Evolutionary conservation across 2,329 filamentous ascomycete genomes (phyloP), one percentile per base, ranked within the genome.

Genomic region (Paracorniculantispora psalliotae): DNA sequence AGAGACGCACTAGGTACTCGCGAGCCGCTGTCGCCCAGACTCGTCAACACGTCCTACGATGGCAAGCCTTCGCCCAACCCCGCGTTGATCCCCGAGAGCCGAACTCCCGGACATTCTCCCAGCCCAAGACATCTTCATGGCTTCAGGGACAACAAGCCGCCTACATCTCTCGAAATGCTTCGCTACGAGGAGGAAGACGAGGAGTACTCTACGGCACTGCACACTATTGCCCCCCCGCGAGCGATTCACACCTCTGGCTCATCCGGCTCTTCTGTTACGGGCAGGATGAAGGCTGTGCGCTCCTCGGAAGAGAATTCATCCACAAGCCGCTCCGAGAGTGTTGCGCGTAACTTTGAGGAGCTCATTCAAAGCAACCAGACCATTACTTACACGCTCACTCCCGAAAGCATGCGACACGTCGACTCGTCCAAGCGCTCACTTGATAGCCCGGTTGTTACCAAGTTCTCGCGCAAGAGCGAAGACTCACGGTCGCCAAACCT

Each of bases 301-400:
- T 81, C 77, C 4, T 87, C 85, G 0, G 84, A 88, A 63, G 85
- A 87, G 17, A 81, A 77, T 64, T 70, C 68, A 35, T 72, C 72
- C 25, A 68, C 69, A 19, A 78, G 68, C 59, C 77, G 75, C 6
- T 73, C 77, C 7, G 82, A 84, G 48, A 83, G 87, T 60, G 83
- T 87, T 51, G 82, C 84, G 10, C 84, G 82, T 49, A 85, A 89
- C 65, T 88, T 94, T 67, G 90, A 94, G 67, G 82, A 92, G 65
- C 78, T 93, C 53, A 92, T 94, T 62, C 85, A 90, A 59, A 92
- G 90, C 70, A 88, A 91, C 65, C 85, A 92, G 68, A 93, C 90
- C 1, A 86, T 93, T 46, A 90, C 90, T 66, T 93, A 89, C 70
- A 93, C 90, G 1, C 78, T 93, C 28, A 94, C 90, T 0, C 90